Evolutionary conservation across 225 moss, liverwort and hornwort genomes (phyloP), one percentile per base, ranked within the genome.

Genomic region (Climacium dendroides): DNA sequence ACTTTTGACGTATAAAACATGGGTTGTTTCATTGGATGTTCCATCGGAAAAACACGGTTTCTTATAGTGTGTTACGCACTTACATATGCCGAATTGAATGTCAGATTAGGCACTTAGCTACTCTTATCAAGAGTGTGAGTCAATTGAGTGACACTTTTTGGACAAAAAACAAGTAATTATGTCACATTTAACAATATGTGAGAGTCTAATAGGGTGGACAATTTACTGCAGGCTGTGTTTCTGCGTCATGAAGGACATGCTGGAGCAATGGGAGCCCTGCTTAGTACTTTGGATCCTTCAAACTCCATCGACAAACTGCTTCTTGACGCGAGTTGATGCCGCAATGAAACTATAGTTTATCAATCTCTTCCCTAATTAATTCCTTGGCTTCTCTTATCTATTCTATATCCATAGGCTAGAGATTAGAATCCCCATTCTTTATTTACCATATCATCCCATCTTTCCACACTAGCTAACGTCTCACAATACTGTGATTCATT

Each of bases 181-280:
- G 45, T 14, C 25, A 73, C 45, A 60, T 73, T 73, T 22, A 57
- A 22, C 34, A 25, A 11, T 25, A 18, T 62, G 13, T 53, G 57
- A 14, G 18, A 30, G 55, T 45, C 64, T 87, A 4, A 63, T 25
- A 12, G 41, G 9, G 50, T 86, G 62, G 61, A 45, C 34, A 45
- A 80, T 35, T 23, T 81, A 54, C 64, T 87, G 83, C 92, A 95
- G 95, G 97, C 97, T 75, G 91, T 97, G 78, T 97, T 97, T 87
- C 74, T 96, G 37, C 92, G 96, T 59, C 97, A 97, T 59, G 96
- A 96, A 89, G 97, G 97, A 59, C 97, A 97, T 92, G 97, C 95
- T 37, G 97, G 97, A 90, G 97, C 97, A 43, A 87, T 97, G 94
- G 97, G 97, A 72, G 97, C 97, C 53, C 79, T 97, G 82, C 90